These are phyloP conservation scores for Pichia sporocuriosa DNA, from an alignment of 805 yeast genomes.

Conservation along the genomic window DNA sequence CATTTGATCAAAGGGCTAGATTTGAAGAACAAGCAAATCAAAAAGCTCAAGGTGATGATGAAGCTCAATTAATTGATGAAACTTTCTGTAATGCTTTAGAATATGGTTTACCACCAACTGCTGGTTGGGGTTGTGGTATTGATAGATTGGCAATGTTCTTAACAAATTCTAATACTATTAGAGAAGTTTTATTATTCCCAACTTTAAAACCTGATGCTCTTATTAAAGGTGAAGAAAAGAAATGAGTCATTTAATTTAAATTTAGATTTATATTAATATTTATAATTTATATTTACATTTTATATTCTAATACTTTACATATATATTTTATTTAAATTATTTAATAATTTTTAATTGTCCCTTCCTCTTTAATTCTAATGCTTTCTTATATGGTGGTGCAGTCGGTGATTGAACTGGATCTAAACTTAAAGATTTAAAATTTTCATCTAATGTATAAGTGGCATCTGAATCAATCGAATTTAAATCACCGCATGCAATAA, in stretches of 20 bases:
- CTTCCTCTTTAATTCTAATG: constrained; percentile 76
- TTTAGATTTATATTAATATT: background rate
- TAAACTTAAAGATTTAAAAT: constrained; percentile 40
- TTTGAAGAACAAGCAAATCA: constrained; percentile 99
- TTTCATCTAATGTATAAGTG: constrained; percentile 59
- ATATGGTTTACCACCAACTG: constrained; percentile 98
- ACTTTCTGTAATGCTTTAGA: constrained; percentile 96
- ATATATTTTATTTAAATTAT: constrained; percentile 6
- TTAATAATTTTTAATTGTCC: constrained; percentile 42
- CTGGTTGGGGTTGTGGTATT: constrained; percentile 99
- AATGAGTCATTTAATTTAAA: constrained; percentile 3
- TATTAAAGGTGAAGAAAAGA: constrained; percentile 31
- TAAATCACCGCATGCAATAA: constrained; percentile 91
- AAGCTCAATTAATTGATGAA: constrained; percentile 95
- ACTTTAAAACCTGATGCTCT: constrained; percentile 89
- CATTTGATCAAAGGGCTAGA: constrained; percentile 95
- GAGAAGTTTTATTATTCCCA: constrained; percentile 97
- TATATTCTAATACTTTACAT: background rate
- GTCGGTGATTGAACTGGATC: constrained; percentile 96
- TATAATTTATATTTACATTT: background rate
- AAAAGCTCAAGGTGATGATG: constrained; percentile 98
- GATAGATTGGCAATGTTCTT: constrained; percentile 97
- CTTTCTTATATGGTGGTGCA: constrained; percentile 93
- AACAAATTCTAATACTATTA: constrained; percentile 91
- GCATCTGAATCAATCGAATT: constrained; percentile 88